Base-by-base conservation (phyloP, 2,329 filamentous ascomycete genomes). In the Fusarium tricinctum region DNA sequence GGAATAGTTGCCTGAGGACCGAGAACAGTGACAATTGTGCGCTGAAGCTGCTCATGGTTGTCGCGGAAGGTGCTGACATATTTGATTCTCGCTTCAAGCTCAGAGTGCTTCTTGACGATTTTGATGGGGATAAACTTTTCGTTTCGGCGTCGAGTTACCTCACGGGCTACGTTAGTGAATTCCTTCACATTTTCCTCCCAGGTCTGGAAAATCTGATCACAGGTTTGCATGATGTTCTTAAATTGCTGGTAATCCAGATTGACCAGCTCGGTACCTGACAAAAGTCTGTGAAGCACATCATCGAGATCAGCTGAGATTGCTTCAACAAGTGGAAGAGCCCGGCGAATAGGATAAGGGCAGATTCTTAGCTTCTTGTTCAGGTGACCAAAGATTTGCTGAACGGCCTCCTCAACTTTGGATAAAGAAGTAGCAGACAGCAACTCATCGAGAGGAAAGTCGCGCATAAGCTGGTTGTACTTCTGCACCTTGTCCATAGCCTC, bases 111-210 rank as follows among this genome's bases (percentile, higher is more conserved):
- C 64, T 94, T 92, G 69, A 86, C 88, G 78, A 99, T 94, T 82
- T 98, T 98, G 84, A 99, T 98, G 6, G 95, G 94, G 69, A 99
- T 97, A 78, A 99, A 99, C 78, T 97, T 97, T 79, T 98, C 97
- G 75, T 97, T 97, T 72, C 96, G 89, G 73, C 94, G 91, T 69
- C 95, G 89, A 5, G 93, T 97, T 8, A 97, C 94, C 75, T 99
- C 97, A 81, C 96, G 92, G 33, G 96, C 95, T 68, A 98, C 93
- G 72, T 97, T 97, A 17, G 95, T 98, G 76, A 99, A 99, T 73
- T 98, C 96, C 78, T 98, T 98, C 76, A 97, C 87, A 74, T 95
- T 94, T 55, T 97, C 94, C 73, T 99, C 96, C 96, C 96, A 99
- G 12, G 91, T 91, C 40, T 88, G 88, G 86, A 97, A 99, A 63